These are phyloP conservation scores for Madurella mycetomatis DNA, from an alignment of 2,329 filamentous ascomycete species.

Conservation along the genomic window DNA sequence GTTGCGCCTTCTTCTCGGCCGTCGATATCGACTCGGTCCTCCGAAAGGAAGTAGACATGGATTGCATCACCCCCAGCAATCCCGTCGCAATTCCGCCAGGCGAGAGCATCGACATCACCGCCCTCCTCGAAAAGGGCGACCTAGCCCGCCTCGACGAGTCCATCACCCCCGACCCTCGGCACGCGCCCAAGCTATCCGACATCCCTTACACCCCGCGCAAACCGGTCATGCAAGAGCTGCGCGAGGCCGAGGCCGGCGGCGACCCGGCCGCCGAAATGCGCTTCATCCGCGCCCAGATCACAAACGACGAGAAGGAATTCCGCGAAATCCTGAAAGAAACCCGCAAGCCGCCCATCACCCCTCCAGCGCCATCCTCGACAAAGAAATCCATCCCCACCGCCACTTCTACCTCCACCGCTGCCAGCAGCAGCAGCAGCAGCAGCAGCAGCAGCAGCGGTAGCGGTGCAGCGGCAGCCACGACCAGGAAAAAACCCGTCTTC, in stretches of 20 bases:
- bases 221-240: conserved; percentile 74
- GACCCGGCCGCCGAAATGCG: conserved; percentile 46
- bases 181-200: conserved; percentile 53
- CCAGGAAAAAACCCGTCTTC: conserved; percentile 22
- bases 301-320: conserved; percentile 67
- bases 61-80: conserved; percentile 90
- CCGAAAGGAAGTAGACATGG: conserved; percentile 98
- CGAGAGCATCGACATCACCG: conserved; percentile 76
- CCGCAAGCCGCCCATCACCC: conserved; percentile 9
- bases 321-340: conserved; percentile 63
- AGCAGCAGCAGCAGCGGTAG: background rate
- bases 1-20: conserved; percentile 92
- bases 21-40: conserved; percentile 93
- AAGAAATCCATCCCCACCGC: background rate
- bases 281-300: conserved; percentile 83
- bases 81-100: conserved; percentile 72
- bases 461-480: background rate
- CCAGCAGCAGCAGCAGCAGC: background rate
- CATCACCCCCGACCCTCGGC: conserved; percentile 49
- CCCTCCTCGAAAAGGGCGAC: conserved; percentile 69
- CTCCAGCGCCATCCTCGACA: background rate
- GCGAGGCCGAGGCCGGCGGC: conserved; percentile 39
- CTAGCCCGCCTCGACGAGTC: conserved; percentile 64
- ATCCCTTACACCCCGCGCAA: conserved; percentile 66
- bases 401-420: background rate